These are phyloP conservation scores for Zygoascus sp. DNA, from an alignment of 1,139 yeast species.

Conservation along the genomic window DNA sequence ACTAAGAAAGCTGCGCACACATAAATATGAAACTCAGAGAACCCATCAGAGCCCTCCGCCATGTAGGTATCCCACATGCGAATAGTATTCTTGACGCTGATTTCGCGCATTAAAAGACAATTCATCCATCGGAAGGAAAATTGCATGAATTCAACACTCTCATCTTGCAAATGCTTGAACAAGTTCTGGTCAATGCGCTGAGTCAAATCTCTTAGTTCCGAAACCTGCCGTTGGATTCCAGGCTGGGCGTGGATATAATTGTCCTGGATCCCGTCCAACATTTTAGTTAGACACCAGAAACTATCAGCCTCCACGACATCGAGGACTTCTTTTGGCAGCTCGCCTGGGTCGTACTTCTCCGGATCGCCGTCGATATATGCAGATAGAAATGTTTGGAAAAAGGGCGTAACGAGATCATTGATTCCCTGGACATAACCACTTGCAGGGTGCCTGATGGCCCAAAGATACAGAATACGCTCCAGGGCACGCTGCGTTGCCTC, in stretches of 20 bases:
- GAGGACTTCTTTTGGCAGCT: slow-evolving; percentile 51
- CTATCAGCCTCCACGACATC: slow-evolving; percentile 85
- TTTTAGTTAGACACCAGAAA: slow-evolving; percentile 90
- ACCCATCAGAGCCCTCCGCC: slow-evolving; percentile 83
- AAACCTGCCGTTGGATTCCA: slow-evolving; percentile 88
- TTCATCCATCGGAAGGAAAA: slow-evolving; percentile 99
- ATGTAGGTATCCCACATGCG: slow-evolving; percentile 98
- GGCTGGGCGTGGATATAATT: slow-evolving; percentile 98
- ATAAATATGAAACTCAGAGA: slow-evolving; percentile 89
- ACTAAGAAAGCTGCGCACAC: slow-evolving; percentile 98
- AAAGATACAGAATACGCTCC: slow-evolving; percentile 75
- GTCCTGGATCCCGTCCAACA: slow-evolving; percentile 91
- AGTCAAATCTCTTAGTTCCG: slow-evolving; percentile 70
- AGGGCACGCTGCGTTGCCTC: slow-evolving; percentile 69
- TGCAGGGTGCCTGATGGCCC: slow-evolving; percentile 98
- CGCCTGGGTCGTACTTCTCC: slow-evolving; percentile 57
- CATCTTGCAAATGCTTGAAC: slow-evolving; percentile 67
- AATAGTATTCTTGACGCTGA: slow-evolving; percentile 68
- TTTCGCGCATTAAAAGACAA: slow-evolving; percentile 91
- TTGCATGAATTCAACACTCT: slow-evolving; percentile 87
- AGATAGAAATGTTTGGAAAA: slow-evolving; percentile 78
- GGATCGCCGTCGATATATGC: slow-evolving; percentile 54
- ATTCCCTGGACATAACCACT: slow-evolving; percentile 99
- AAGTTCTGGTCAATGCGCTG: slow-evolving; percentile 73
- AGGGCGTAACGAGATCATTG: slow-evolving; percentile 91